These are phyloP conservation scores for Cyberlindnera mississippiensis DNA, from an alignment of 805 yeast species.

Conservation along the genomic window DNA sequence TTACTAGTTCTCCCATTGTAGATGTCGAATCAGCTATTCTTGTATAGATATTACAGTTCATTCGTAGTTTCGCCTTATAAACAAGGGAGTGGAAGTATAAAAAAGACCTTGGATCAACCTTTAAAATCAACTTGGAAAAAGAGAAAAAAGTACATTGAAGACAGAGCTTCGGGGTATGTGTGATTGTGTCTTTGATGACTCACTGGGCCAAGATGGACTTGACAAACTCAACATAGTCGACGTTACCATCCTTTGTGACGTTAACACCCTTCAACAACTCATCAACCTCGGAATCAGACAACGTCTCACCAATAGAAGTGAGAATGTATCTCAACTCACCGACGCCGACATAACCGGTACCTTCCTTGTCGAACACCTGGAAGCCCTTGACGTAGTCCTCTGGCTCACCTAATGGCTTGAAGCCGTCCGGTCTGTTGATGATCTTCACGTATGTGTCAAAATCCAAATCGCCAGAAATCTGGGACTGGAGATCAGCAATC, in stretches of 20 bases:
- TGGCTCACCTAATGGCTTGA: slow-evolving; percentile 82
- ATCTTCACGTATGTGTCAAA: slow-evolving; percentile 74
- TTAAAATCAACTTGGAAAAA: neutral
- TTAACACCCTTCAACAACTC: slow-evolving; percentile 94
- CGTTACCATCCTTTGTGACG: slow-evolving; percentile 89
- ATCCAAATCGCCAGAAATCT: slow-evolving; percentile 44
- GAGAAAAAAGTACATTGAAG: neutral
- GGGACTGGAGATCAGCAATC: slow-evolving; percentile 55
- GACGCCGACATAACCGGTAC: slow-evolving; percentile 93
- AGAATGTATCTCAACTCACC: slow-evolving; percentile 94
- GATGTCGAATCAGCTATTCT: too few relatives aligned
- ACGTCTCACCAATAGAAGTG: slow-evolving; percentile 93
- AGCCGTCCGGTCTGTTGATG: slow-evolving; percentile 83
- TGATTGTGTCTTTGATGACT: slow-evolving; percentile 2
- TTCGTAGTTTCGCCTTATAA: too few relatives aligned
- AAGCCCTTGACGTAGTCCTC: slow-evolving; percentile 89
- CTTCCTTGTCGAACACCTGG: slow-evolving; percentile 96
- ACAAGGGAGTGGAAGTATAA: neutral
- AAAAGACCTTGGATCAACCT: neutral
- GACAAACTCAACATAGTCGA: slow-evolving; percentile 92
- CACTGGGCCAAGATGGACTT: slow-evolving; percentile 89
- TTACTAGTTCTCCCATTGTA: too few relatives aligned
- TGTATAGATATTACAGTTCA: too few relatives aligned
- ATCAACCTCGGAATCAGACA: slow-evolving; percentile 87
- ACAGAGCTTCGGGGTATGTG: neutral